phyloP scores from a whole-genome alignment of 768 basidiomycete genomes.

The Lactifluus pinguis region DNA sequence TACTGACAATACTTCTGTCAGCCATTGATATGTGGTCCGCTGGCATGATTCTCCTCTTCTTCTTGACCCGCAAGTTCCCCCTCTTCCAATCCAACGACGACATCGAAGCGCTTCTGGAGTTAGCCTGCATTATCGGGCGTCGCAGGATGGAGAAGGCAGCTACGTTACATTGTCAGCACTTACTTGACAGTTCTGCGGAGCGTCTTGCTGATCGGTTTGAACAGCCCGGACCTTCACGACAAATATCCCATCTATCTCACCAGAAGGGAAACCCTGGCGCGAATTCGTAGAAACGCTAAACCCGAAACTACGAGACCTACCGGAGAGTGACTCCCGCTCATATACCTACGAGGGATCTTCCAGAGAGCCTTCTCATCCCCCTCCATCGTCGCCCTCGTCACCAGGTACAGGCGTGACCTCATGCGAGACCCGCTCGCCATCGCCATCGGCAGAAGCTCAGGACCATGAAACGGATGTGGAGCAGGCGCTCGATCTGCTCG shows the following conservation, averaged over 20 bases:
- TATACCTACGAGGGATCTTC: constrained; percentile 15
- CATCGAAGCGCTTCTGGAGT: constrained; percentile 91
- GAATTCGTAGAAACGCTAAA: constrained; percentile 73
- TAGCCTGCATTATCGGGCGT: constrained; percentile 78
- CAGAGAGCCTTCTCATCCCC: constrained; percentile 23
- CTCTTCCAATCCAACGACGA: constrained; percentile 92
- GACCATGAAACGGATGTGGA: constrained; percentile 48
- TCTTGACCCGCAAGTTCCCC: constrained; percentile 87
- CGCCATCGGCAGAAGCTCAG: constrained; percentile 28
- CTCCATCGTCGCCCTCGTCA: constrained; percentile 22
- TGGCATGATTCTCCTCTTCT: constrained; percentile 87
- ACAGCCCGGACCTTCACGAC: constrained; percentile 82
- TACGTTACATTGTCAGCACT: constrained; percentile 67
- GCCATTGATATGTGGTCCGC: constrained; percentile 97
- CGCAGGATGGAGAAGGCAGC: constrained; percentile 79
- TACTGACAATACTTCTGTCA: constrained; percentile 27
- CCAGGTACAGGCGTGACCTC: constrained; percentile 21
- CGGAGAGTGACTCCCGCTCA: constrained; percentile 46
- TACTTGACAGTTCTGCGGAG: not conserved
- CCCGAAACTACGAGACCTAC: constrained; percentile 51
- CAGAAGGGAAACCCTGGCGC: constrained; percentile 59
- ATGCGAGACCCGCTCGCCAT: constrained; percentile 21
- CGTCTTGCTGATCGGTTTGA: not conserved
- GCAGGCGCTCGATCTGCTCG: constrained; percentile 66
- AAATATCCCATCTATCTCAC: constrained; percentile 75